phyloP scores from a whole-genome alignment of 768 basidiomycete genomes.

The Suillus variegatus region DNA sequence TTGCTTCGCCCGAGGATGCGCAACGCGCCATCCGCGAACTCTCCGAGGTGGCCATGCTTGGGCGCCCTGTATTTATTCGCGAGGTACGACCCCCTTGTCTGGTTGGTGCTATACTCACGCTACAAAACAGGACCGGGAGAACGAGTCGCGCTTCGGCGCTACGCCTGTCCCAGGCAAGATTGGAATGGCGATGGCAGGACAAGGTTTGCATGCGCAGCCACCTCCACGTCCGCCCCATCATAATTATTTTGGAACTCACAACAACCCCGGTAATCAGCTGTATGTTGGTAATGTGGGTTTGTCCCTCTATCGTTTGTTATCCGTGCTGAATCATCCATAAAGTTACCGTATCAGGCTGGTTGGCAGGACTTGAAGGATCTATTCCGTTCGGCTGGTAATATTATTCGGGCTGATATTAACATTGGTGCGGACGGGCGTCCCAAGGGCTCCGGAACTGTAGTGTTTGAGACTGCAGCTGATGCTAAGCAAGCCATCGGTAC shows the following conservation, averaged over 20 bases:
- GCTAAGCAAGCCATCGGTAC: conserved; percentile 89
- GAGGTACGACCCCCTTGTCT: conserved; percentile 60
- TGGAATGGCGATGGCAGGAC: conserved; percentile 95
- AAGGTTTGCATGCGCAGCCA: conserved; percentile 74
- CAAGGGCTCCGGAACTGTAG: conserved; percentile 97
- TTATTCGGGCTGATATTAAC: conserved; percentile 94
- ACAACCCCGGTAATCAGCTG: conserved; percentile 83
- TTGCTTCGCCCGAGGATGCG: conserved; percentile 84
- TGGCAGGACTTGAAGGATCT: conserved; percentile 99
- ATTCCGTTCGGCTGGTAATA: conserved; percentile 93
- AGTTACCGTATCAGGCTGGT: conserved; percentile 96
- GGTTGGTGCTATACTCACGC: background rate
- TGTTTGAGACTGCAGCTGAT: conserved; percentile 89
- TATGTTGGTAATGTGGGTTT: conserved; percentile 85
- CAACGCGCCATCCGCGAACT: conserved; percentile 89
- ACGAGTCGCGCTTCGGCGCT: conserved; percentile 92
- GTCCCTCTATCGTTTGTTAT: background rate
- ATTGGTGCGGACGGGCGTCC: conserved; percentile 91
- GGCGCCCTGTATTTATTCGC: conserved; percentile 94
- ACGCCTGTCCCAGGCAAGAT: conserved; percentile 96
- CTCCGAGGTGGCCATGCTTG: conserved; percentile 86
- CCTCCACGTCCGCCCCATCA: conserved; percentile 84
- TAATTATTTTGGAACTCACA: conserved; percentile 61
- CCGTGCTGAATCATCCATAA: conserved; percentile 10
- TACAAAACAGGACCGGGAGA: conserved; percentile 83